A percentile compares a stretch with the other conserved stretches of the same genome.
phyloP scores from a whole-genome alignment of 306 rosid genomes.

The Sechiopsis laciniata region DNA sequence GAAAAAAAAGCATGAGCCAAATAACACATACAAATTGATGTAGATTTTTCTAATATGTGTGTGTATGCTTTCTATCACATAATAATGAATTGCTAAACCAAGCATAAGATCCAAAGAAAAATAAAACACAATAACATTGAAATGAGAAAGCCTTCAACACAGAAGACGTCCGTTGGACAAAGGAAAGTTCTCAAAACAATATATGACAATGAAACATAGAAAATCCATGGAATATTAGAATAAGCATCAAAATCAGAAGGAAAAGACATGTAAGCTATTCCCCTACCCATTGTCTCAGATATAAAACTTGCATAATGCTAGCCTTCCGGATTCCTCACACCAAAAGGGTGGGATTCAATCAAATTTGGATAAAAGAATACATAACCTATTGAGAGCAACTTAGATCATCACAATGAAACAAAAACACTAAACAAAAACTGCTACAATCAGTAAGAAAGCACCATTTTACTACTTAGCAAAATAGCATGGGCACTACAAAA shows the following conservation, averaged over 20 bases:
- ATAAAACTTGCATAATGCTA: neutral
- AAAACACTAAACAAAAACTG: neutral
- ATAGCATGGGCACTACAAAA: neutral
- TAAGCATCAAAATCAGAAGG: neutral
- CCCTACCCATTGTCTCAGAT: neutral
- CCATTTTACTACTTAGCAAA: neutral
- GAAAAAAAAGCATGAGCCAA: neutral
- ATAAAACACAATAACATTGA: neutral
- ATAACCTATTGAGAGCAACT: neutral
- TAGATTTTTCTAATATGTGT: too few relatives aligned
- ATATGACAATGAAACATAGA: neutral
- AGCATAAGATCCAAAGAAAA: neutral
- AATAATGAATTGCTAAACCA: neutral
- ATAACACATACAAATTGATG: too few relatives aligned
- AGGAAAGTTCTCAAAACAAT: constrained; percentile 12
- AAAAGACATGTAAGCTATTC: neutral
- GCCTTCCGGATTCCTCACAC: neutral
- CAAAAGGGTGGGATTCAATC: neutral
- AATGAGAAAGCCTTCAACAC: neutral
- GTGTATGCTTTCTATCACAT: neutral
- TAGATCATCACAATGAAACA: neutral
- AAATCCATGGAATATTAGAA: neutral
- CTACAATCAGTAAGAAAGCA: neutral
- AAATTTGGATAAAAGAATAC: neutral
- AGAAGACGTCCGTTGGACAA: neutral